These are phyloP conservation scores for Lenwebbia sp. DNA, from an alignment of 345 rosid genomes.

Conservation along the genomic window DNA sequence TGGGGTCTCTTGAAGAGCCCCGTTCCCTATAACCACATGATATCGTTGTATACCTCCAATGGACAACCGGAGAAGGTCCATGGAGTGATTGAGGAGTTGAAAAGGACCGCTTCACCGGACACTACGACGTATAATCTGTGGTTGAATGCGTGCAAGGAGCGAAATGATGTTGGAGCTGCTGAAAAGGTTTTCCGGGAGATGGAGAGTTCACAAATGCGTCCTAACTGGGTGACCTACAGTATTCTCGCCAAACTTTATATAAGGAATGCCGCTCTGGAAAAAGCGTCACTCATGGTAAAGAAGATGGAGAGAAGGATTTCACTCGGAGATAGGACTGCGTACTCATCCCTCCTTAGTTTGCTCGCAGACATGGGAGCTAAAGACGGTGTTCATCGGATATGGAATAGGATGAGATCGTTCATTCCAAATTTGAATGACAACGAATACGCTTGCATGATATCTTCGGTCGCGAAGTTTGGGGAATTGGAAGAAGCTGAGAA, in stretches of 20 bases:
- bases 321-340: conserved; percentile 38
- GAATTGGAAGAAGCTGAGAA: conserved; percentile 55
- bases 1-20: conserved; percentile 52
- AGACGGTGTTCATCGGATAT: conserved; percentile 46
- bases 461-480: conserved; percentile 61
- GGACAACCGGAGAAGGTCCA: conserved; percentile 49
- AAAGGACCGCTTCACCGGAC: conserved; percentile 46
- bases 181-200: conserved; percentile 46
- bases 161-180: conserved; percentile 45
- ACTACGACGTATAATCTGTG: conserved; percentile 63
- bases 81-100: conserved; percentile 43
- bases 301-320: conserved; percentile 81
- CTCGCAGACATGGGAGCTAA: conserved; percentile 49
- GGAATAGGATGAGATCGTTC: conserved; percentile 55
- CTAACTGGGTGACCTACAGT: conserved; percentile 87
- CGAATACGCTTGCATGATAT: conserved; percentile 63
- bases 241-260: conserved; percentile 47
- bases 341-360: conserved; percentile 72
- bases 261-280: conserved; percentile 33
- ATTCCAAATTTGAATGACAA: conserved; percentile 61
- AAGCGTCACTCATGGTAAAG: conserved; percentile 53
- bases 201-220: conserved; percentile 42
- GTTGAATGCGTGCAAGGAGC: conserved; percentile 45
- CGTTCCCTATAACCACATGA: conserved; percentile 71
- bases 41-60: conserved; percentile 46